These are phyloP conservation scores for Vanilla planifolia DNA, from an alignment of 106 monocot genomes.

Conservation along the genomic window DNA sequence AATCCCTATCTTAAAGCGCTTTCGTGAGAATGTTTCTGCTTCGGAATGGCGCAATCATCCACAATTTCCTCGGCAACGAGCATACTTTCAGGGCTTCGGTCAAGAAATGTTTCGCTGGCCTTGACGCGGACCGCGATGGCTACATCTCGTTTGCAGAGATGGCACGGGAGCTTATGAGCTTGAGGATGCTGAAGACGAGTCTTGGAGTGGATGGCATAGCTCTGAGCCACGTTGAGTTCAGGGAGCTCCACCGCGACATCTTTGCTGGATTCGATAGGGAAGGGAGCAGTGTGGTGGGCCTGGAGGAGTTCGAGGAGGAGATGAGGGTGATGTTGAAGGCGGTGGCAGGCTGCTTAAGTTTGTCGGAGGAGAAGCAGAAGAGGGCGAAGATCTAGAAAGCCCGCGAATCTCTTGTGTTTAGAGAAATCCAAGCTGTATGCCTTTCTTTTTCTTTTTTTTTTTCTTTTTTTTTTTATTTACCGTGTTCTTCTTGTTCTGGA, in stretches of 20 bases:
- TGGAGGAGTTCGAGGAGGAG: too few species aligned
- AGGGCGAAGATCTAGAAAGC: not conserved
- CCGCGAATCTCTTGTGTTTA: too few species aligned
- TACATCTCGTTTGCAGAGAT: conserved; percentile 9
- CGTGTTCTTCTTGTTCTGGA: too few species aligned
- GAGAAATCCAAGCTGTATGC: too few species aligned
- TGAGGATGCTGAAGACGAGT: conserved; percentile 38
- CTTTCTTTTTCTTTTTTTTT: too few species aligned
- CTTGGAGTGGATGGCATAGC: conserved; percentile 26
- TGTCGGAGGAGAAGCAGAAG: not conserved
- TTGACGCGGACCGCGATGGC: conserved; percentile 9
- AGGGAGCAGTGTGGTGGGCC: too few species aligned
- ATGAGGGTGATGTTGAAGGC: too few species aligned
- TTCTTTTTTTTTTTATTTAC: too few species aligned
- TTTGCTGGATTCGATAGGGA: too few species aligned
- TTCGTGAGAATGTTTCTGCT: conserved; percentile 2
- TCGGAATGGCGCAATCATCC: conserved; percentile 3
- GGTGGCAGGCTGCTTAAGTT: not conserved
- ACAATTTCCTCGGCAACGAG: conserved; percentile 6
- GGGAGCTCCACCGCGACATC: conserved; percentile 21
- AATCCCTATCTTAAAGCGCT: not conserved
- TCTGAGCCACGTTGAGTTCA: conserved; percentile 27
- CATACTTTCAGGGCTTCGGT: not conserved
- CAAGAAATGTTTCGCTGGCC: conserved; percentile 1
- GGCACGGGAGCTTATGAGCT: conserved; percentile 30